Evolutionary conservation across 768 basidiomycete species (phyloP), one percentile per base, ranked within the genome.

Genomic region (Lactarius psammicola): DNA sequence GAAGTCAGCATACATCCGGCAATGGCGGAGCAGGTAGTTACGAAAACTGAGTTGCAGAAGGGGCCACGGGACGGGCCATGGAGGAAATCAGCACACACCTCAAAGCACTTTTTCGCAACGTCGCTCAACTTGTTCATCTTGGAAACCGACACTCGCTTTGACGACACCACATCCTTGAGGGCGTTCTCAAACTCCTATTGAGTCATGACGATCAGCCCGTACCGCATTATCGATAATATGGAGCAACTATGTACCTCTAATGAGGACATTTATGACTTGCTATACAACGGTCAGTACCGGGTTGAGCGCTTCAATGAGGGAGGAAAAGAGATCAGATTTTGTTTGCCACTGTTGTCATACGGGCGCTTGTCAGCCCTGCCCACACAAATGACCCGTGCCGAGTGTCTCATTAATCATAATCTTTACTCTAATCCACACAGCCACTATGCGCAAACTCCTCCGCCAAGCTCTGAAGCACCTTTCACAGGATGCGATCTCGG

Each of bases 81-180:
- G 44, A 23, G 28, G 6, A 30, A 26, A 9, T 34, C 4, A 5
- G 38, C 54, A 54, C 87, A 72, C 73, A 94, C 95, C 78, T 88
- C 80, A 78, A 96, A 86, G 54, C 84, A 84, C 74, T 86, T 87
- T 79, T 94, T 76, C 2, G 93, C 88, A 59, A 89, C 80, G 64
- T 90, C 87, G 2, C 88, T 92, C 71, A 98, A 74, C 71, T 77
- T 83, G 56, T 79, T 81, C 82, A 99, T 90, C 80, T 92, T 93
- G 23, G 94, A 90, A 34, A 87, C 88, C 18, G 94, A 96, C 63
- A 98, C 78, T 64, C 92, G 85, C 76, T 93, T 94, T 65, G 87
- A 87, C 62, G 82, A 80, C 55, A 97, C 89, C 49, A 94, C 84
- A 71, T 94, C 87, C 75, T 91, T 92, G 66, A 98, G 78, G 49